Base-by-base conservation (phyloP, 192 early-diverging fungal genomes). In the Backusella australiensis region DNA sequence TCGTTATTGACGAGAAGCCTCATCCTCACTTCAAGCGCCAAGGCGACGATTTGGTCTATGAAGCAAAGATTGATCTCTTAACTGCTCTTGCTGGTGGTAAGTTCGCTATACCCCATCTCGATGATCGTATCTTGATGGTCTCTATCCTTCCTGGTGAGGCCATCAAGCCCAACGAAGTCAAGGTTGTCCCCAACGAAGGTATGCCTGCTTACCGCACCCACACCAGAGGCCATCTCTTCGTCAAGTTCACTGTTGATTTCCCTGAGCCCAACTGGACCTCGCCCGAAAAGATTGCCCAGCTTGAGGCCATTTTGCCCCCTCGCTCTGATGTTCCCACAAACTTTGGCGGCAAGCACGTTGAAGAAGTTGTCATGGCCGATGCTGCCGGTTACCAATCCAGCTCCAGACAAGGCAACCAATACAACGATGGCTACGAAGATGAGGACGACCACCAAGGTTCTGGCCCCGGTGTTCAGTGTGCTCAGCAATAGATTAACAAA, bases 1-100 rank as follows among this genome's bases (percentile, higher is more conserved):
- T 99, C 88, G 93, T 95, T 29, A 35, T 99, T 52, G 94, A 98
- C 76, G 96, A 99, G 88, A 97, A 96, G 86, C 85, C 90, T 77
- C 97, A 99, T 85, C 79, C 89, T 32, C 84, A 92, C 44, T 99
- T 99, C 87, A 93, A 94, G 85, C 93, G 98, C 81, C 93, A 91
- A 80, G 96, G 94, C 49, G 91, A 96, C 78, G 96, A 99, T 83
- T 86, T 99, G 82, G 91, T 92, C 86, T 93, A 91, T 82, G 92
- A 99, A 79, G 94, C 91, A 35, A 93, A 97, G 82, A 94, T 99
- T 74, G 97, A 99, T 72, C 87, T 99, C 46, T 73, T 98, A 21
- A 98, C 97, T 29, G 96, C 97, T 3, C 89, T 99, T 70, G 95
- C 96, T 69, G 98, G 98, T 80, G 98, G 98, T 66, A 90, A 94